Percentiles rank a stretch among this genome's conserved stretches.
Conservation (phyloP, 805 yeast species). For the Cyberlindnera lachancei region DNA sequence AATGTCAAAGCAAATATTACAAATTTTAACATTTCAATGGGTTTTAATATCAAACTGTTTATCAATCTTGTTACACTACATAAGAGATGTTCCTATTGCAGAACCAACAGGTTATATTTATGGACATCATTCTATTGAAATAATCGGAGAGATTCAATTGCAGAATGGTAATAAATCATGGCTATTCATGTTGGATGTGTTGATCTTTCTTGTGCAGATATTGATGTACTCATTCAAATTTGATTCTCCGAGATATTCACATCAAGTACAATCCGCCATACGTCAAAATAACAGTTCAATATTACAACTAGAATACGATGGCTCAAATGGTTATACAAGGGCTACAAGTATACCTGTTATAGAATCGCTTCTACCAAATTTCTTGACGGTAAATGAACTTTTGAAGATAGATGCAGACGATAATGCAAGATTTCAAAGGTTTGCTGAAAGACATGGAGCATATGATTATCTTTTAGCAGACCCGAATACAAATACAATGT, state of each 20-base stretch:
- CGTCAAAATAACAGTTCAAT: too few relatives aligned
- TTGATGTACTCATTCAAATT: constrained; percentile 10
- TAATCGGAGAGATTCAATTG: constrained; percentile 18
- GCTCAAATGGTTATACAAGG: constrained; percentile 16
- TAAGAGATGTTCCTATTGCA: constrained; percentile 16
- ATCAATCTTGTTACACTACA: constrained; percentile 8
- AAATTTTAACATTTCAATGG: constrained; percentile 9
- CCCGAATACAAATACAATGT: too few relatives aligned
- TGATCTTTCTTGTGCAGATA: constrained; percentile 15
- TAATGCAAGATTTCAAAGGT: not conserved
- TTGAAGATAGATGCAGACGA: not conserved
- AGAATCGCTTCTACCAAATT: not conserved
- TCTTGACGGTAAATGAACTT: not conserved
- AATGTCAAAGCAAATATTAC: constrained; percentile 6
- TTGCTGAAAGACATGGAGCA: too few relatives aligned
- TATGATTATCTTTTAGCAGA: too few relatives aligned
- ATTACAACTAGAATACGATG: too few relatives aligned
- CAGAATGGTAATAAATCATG: constrained; percentile 10
- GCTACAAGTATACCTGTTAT: constrained; percentile 11
- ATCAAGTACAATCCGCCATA: constrained; percentile 2
- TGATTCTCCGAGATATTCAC: constrained; percentile 2
- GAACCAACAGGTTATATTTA: constrained; percentile 18
- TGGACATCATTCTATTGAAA: constrained; percentile 22
- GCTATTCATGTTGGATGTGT: constrained; percentile 11
- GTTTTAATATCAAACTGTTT: constrained; percentile 8